Conservation (phyloP, 1,284 basidiomycete genomes). For the Irpex sp. region DNA sequence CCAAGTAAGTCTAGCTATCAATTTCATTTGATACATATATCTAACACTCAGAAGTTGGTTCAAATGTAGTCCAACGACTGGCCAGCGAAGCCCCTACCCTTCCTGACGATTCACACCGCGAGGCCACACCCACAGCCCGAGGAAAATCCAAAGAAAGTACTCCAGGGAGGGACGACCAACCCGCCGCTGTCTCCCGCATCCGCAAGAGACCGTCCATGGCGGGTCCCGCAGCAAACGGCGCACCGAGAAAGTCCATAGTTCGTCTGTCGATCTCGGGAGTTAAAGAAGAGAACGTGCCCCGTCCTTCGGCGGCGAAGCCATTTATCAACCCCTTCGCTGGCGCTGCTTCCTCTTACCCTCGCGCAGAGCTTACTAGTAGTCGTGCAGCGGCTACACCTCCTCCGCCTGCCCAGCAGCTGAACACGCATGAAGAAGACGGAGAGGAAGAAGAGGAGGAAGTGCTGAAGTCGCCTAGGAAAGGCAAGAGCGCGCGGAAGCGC, state of each 20-base stretch:
- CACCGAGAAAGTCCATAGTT: background rate
- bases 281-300: no score
- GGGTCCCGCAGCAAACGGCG: background rate
- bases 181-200: background rate
- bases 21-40: background rate
- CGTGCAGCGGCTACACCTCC: no score
- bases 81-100: background rate
- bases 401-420: no score
- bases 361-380: no score
- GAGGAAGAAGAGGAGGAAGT: background rate
- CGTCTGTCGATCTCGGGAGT: background rate
- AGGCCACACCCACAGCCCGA: background rate
- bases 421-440: background rate
- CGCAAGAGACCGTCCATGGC: background rate
- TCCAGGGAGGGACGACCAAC: background rate
- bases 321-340: background rate
- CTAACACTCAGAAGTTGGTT: background rate
- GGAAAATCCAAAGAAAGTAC: background rate
- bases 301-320: background rate
- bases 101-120: background rate
- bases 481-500: background rate
- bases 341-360: no score
- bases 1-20: background rate
- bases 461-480: background rate
- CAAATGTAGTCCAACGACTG: background rate